A percentile compares a stretch with the other conserved stretches of the same genome.
Evolutionary conservation across 1,139 yeast species (phyloP).

Genomic region (Arxiozyma bovina): DNA sequence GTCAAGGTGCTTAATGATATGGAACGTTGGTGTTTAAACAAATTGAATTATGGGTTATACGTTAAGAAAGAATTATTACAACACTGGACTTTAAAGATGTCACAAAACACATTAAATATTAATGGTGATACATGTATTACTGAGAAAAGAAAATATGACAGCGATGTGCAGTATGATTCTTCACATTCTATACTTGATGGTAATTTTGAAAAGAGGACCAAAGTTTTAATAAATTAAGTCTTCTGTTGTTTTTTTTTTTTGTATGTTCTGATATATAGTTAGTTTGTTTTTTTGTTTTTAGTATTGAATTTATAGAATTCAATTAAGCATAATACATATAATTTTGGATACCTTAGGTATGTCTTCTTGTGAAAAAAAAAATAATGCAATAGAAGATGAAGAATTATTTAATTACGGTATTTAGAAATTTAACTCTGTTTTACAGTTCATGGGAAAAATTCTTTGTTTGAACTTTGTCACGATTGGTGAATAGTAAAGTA

Average conservation of each 20-base stretch:
- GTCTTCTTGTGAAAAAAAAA: too few relatives aligned
- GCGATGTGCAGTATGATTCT: neutral
- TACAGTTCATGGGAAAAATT: too few relatives aligned
- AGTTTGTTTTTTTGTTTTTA: too few relatives aligned
- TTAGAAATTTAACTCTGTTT: too few relatives aligned
- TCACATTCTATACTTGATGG: neutral
- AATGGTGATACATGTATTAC: neutral
- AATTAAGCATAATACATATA: too few relatives aligned
- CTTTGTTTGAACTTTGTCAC: too few relatives aligned
- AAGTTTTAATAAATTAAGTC: neutral
- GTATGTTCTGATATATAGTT: neutral
- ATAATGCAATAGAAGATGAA: too few relatives aligned
- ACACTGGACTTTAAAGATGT: conserved; percentile 10
- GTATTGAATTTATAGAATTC: neutral
- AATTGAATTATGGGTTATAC: conserved; percentile 20
- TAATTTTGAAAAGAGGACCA: neutral
- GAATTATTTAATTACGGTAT: too few relatives aligned
- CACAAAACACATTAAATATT: neutral
- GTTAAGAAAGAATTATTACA: conserved; percentile 10
- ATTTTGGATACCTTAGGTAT: neutral
- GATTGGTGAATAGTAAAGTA: too few relatives aligned
- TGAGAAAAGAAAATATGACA: neutral
- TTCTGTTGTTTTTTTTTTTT: too few relatives aligned
- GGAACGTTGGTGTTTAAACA: conserved; percentile 29
- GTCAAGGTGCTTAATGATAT: conserved; percentile 20